Percentiles rank a stretch among this genome's conserved stretches.
Evolutionary conservation across 805 yeast genomes (phyloP).

Genomic region (Starmerella tilneyi): DNA sequence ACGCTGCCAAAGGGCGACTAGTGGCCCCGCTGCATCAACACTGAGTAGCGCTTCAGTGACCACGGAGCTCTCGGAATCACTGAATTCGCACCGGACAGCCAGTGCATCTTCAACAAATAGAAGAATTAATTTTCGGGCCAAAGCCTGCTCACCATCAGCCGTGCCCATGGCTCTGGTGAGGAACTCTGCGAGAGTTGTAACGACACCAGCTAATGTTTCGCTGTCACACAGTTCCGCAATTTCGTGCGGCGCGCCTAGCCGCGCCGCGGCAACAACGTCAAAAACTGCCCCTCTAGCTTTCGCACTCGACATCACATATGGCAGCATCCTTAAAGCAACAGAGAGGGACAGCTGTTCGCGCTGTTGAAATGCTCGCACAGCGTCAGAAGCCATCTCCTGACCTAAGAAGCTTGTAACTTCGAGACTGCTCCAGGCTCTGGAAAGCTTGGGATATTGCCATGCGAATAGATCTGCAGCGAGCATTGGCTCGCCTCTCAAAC

Average conservation of each 20-base stretch:
- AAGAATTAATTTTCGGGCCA: conserved; percentile 11
- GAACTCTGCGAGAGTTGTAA: conserved; percentile 8
- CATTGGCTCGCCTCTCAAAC: conserved; percentile 15
- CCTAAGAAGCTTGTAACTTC: conserved; percentile 18
- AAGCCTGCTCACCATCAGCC: conserved; percentile 12
- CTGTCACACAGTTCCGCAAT: conserved; percentile 2
- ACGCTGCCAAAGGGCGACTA: conserved; percentile 3
- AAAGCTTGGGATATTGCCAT: conserved; percentile 24
- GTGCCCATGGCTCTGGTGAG: neutral
- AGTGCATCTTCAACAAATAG: conserved; percentile 17
- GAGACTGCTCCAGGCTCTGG: conserved; percentile 2
- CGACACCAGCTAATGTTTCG: conserved; percentile 3
- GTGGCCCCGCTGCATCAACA: conserved; percentile 1
- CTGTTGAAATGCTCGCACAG: conserved; percentile 4
- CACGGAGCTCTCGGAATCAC: conserved; percentile 1
- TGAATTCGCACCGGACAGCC: conserved; percentile 1
- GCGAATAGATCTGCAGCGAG: conserved; percentile 28
- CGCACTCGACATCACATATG: conserved; percentile 15
- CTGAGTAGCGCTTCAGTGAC: conserved; percentile 11
- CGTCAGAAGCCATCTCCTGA: conserved; percentile 20
- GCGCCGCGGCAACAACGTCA: conserved; percentile 23
- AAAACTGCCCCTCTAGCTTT: conserved; percentile 21
- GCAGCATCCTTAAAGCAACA: conserved; percentile 20
- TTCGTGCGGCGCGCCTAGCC: conserved; percentile 16
- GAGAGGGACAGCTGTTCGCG: conserved; percentile 10